phyloP scores from a whole-genome alignment of 352 stramenopile species.

The Peronospora belbahrii region DNA sequence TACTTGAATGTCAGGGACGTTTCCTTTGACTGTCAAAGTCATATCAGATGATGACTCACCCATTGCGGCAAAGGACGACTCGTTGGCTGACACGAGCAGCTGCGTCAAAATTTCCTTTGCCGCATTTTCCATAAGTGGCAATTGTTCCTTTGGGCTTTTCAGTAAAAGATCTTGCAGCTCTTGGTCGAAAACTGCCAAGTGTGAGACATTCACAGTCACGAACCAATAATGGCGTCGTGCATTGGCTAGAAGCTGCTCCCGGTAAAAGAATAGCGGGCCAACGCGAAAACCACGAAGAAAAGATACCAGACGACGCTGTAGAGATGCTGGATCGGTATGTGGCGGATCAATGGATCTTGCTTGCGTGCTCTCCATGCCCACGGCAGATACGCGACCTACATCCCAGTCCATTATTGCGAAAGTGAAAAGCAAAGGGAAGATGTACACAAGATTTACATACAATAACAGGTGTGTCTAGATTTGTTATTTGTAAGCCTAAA shows the following conservation, averaged over 20 bases:
- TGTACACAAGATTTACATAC: not conserved
- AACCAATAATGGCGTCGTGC: constrained; percentile 65
- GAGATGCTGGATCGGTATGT: constrained; percentile 42
- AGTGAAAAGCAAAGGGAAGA: not conserved
- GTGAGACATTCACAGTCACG: constrained; percentile 78
- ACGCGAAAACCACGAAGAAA: constrained; percentile 87
- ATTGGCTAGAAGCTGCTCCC: constrained; percentile 83
- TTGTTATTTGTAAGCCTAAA: too few relatives aligned
- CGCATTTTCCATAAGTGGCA: constrained; percentile 80
- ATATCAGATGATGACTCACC: constrained; percentile 6
- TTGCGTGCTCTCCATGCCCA: constrained; percentile 69
- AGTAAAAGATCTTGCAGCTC: constrained; percentile 82
- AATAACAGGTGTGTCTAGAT: too few relatives aligned
- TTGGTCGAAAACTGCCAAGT: constrained; percentile 83
- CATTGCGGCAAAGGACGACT: constrained; percentile 14
- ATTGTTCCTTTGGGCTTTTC: constrained; percentile 74
- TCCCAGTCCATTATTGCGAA: constrained; percentile 72
- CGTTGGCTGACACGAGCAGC: constrained; percentile 38
- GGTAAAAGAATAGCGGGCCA: constrained; percentile 84
- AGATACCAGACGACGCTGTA: constrained; percentile 59
- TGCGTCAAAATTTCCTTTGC: constrained; percentile 74
- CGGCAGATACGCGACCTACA: constrained; percentile 61
- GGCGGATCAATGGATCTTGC: too few relatives aligned
- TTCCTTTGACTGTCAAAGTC: not conserved
- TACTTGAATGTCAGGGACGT: constrained; percentile 70